Conservation (phyloP, 2,329 filamentous ascomycete species). For the Talaromyces pinophilus region DNA sequence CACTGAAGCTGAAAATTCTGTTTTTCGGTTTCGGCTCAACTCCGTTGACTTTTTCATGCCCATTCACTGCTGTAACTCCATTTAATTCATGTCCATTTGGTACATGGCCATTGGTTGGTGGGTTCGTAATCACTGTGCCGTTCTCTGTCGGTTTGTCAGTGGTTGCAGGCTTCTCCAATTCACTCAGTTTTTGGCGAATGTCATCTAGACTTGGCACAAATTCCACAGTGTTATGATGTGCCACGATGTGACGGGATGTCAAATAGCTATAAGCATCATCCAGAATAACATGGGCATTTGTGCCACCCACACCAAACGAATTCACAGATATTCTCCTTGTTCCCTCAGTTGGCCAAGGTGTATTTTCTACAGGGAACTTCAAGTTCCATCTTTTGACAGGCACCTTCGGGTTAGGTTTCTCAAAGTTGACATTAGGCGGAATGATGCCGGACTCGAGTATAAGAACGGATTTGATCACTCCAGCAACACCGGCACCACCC, state of each 20-base stretch:
- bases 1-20: constrained; percentile 16
- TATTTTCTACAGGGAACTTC: constrained; percentile 33
- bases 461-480: constrained; percentile 46
- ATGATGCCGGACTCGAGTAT: constrained; percentile 49
- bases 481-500: constrained; percentile 43
- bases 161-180: neutral
- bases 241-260: constrained; percentile 5
- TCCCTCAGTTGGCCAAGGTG: constrained; percentile 32
- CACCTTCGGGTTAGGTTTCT: constrained; percentile 41
- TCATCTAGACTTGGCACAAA: constrained; percentile 16
- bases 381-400: constrained; percentile 41
- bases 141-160: neutral
- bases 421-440: constrained; percentile 48
- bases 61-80: neutral
- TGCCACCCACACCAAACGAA: constrained; percentile 32
- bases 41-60: constrained; percentile 5
- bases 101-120: neutral
- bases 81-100: neutral
- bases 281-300: constrained; percentile 24
- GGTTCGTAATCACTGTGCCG: neutral
- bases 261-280: constrained; percentile 22
- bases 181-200: constrained; percentile 3
- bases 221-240: constrained; percentile 15
- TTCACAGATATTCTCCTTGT: constrained; percentile 30
- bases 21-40: neutral